Percentiles rank a stretch among this genome's conserved stretches.
phyloP scores from a whole-genome alignment of 2,329 filamentous ascomycete species.

The Epichloe coenophiala region DNA sequence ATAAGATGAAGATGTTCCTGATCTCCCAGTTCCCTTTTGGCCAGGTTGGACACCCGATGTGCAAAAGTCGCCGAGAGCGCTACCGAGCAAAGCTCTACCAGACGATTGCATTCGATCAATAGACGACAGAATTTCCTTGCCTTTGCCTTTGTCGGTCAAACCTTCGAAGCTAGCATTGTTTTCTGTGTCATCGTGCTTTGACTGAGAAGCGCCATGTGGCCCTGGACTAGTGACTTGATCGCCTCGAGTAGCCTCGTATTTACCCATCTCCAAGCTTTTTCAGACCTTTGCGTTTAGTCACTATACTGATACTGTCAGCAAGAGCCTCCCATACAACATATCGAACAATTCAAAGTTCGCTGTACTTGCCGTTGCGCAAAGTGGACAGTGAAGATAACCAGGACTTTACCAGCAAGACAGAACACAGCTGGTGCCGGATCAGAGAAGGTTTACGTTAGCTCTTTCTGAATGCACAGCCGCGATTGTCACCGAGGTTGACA shows the following conservation, averaged over 20 bases:
- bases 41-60: background rate
- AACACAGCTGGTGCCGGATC: no score
- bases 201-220: background rate
- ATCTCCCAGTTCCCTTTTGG: slow-evolving; percentile 9
- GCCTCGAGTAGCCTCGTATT: background rate
- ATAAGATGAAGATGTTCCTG: slow-evolving; percentile 1
- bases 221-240: background rate
- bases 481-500: no score
- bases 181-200: background rate
- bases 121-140: slow-evolving; percentile 3
- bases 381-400: no score
- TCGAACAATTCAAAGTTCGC: no score
- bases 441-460: no score
- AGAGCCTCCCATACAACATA: no score
- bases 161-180: background rate
- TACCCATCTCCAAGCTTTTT: background rate
- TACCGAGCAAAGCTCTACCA: background rate
- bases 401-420: no score
- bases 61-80: background rate
- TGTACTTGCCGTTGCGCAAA: background rate
- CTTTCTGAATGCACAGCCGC: no score
- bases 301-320: background rate
- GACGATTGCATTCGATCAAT: background rate
- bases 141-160: slow-evolving; percentile 6
- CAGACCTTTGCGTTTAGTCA: background rate